Evolutionary conservation across 1,284 basidiomycete species (phyloP), one percentile per base, ranked within the genome.

Genomic region (Peniophora sp.): DNA sequence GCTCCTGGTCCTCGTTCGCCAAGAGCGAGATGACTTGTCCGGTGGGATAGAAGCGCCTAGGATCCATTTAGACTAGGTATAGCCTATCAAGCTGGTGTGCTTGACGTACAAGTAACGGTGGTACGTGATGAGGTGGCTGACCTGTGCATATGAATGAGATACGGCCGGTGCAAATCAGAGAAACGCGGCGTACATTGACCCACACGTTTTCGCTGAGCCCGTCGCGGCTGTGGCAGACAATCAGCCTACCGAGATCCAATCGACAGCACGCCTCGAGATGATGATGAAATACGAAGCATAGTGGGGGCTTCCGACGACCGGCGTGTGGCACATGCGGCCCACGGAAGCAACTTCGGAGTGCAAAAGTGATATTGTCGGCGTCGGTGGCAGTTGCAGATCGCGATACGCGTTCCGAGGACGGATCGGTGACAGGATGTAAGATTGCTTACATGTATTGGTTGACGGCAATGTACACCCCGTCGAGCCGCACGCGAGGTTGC

Each of bases 391-490:
- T 32, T 32, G 27, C 27, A 32, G 27, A 32, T 32, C 27, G 27
- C 27, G 27, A 32, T 32, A 32, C 27, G 27, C 27, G 27, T 5
- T 32, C 12, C 27, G 27, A 32, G 5, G 27, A 32, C 27, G 27
- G 12, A n/a, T n/a, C n/a, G 27, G 27, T 5, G 12, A 6, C 27
- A 12, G 12, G 27, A 32, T 32, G 12, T 32, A 42, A 60, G 37
- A 14, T 43, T 10, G 63, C 79, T 58, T 63, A 88, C 86, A 85
- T 72, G 58, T 90, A 94, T 62, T 93, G 91, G 61, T 91, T 94
- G 14, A 92, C 84, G 23, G 90, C 83, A 52, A 96, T 94, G 64
- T 94, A 95, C 15, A 92, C 83, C 3, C 92, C 92, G 56, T 95
- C 92, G 57, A 88, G 67, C 41, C 92, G 80, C 36, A 95, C 64